Evolutionary conservation across 306 rosid genomes (phyloP).

Genomic region (Delonix regia): DNA sequence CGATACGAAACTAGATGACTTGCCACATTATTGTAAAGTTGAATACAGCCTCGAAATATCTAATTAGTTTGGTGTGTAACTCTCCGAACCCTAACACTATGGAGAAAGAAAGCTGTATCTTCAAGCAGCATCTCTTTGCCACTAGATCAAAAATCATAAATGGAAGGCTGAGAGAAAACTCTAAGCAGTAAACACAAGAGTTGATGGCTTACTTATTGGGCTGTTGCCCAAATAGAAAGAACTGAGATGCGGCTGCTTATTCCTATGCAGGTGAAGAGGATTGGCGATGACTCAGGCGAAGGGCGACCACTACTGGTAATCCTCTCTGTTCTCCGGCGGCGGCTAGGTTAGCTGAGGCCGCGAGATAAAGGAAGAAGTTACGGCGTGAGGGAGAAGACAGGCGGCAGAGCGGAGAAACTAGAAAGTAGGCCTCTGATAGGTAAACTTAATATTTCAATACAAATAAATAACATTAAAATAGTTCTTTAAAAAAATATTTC

Average conservation of each 20-base stretch:
- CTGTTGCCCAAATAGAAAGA: background rate
- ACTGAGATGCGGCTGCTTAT: background rate
- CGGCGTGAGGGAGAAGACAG: background rate
- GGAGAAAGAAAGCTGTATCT: background rate
- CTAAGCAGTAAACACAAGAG: background rate
- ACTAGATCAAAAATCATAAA: background rate
- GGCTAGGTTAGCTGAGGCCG: too few species aligned
- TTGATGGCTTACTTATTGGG: background rate
- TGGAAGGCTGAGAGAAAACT: too few species aligned
- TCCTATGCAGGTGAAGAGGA: background rate
- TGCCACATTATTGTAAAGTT: background rate
- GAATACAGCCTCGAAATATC: background rate
- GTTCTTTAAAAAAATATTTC: too few species aligned
- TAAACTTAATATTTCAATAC: too few species aligned
- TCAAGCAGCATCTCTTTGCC: background rate
- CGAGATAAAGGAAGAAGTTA: too few species aligned
- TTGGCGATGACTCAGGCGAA: background rate
- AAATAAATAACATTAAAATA: too few species aligned
- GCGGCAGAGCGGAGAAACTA: too few species aligned
- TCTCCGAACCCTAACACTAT: background rate
- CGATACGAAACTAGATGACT: background rate
- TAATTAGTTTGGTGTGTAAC: background rate
- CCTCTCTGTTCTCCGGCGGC: too few species aligned
- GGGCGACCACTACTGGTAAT: background rate
- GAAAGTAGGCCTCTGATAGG: too few species aligned